Base-by-base conservation (phyloP, 495 filamentous ascomycete species). In the Penicillium cosmopolitanum region DNA sequence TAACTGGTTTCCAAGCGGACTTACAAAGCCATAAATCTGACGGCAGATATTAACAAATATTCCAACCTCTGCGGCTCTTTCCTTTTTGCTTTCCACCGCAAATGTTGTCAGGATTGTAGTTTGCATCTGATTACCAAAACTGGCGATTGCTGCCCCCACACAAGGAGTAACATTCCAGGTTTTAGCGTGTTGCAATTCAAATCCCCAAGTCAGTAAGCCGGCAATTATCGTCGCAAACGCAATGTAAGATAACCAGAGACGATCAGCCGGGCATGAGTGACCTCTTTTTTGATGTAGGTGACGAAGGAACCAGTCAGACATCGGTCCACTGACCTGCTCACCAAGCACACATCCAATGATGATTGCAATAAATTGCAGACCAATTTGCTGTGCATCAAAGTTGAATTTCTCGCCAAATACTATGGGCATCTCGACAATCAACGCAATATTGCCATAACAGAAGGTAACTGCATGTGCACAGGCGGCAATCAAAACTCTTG, bases 11-110 rank as follows among this genome's bases (percentile, higher is more conserved):
- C 9, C 46, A 28, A 21, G 2, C 42, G 5, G 12, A 51, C 69
- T 65, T 62, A 73, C 67, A 63, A 70, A 76, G 43, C 73, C 73
- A 62, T 65, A 74, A 42, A 73, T 55, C n/a, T 71, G 71, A 11
- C 71, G 64, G 38, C 55, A 69, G 4, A 73, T 28, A 43, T 74
- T 76, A 23, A 73, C 60, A 43, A 70, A 74, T 19, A 74, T 66
- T 3, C 73, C 71, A n/a, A 74, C 62, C 31, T 67, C 58, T 2
- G 65, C 60, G 0, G 73, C 51, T 13, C 58, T 36, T 11, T 71
- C 65, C 36, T 56, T 63, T 35, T 73, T 65, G 28, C 71, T 66
- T 21, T 76, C 73, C 2, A 74, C 68, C 0, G 64, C 70, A 54
- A 68, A 74, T 0, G 73, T 65, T 2, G 67, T 69, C 19, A 71